These are phyloP conservation scores for Pythium phragmiticola DNA, from an alignment of 352 stramenopile species.

Conservation along the genomic window DNA sequence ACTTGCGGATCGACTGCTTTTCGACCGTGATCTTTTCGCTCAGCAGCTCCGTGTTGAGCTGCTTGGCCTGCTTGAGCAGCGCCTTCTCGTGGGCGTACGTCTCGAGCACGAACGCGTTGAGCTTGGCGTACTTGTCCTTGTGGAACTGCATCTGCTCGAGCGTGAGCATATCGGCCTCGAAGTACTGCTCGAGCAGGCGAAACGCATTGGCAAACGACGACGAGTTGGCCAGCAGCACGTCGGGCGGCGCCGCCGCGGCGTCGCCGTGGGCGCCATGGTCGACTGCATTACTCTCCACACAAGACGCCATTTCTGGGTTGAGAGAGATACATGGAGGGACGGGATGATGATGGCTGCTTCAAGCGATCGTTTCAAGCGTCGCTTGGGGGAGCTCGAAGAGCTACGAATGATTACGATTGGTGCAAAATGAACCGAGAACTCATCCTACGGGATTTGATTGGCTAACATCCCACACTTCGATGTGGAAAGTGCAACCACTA, in stretches of 20 bases:
- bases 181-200: constrained; percentile 81
- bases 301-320: background rate
- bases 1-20: constrained; percentile 85
- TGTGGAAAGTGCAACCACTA: constrained; percentile 13
- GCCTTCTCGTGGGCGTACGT: constrained; percentile 85
- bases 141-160: constrained; percentile 76
- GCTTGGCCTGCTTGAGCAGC: constrained; percentile 77
- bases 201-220: constrained; percentile 69
- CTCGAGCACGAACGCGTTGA: constrained; percentile 67
- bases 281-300: background rate
- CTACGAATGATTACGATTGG: constrained; percentile 6
- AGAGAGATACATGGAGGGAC: background rate
- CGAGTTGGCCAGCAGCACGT: constrained; percentile 38
- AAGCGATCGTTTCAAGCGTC: constrained; percentile 7
- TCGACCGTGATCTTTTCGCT: constrained; percentile 85
- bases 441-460: background rate
- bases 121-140: constrained; percentile 76
- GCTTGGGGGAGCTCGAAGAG: constrained; percentile 6
- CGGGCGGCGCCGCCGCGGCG: constrained; percentile 15
- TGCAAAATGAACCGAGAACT: background rate
- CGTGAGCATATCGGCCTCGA: constrained; percentile 81
- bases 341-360: background rate
- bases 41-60: constrained; percentile 82
- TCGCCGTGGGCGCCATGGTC: constrained; percentile 27
- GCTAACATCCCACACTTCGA: constrained; percentile 1